Evolutionary conservation across 139 green algal species (phyloP).

Genomic region (Asterochloris sp.): DNA sequence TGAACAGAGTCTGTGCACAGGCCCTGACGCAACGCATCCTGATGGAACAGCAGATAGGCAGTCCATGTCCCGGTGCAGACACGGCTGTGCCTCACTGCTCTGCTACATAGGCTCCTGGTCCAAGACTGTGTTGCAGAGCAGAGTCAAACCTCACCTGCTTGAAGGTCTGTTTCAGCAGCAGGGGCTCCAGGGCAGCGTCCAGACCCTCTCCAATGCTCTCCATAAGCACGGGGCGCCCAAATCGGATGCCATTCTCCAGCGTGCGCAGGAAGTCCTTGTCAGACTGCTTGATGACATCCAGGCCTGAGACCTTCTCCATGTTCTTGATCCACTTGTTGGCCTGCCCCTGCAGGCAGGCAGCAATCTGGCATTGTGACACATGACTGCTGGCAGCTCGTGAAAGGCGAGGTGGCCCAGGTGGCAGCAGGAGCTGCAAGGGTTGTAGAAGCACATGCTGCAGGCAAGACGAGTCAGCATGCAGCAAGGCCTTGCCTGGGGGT

Average conservation of each 20-base stretch:
- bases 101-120: too few relatives aligned
- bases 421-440: neutral
- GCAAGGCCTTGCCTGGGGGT: conserved; percentile 11
- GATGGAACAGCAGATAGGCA: too few relatives aligned
- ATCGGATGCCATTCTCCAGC: conserved; percentile 14
- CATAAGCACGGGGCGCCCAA: conserved; percentile 8
- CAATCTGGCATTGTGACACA: neutral
- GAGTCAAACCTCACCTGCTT: neutral
- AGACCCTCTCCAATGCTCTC: conserved; percentile 15
- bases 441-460: neutral
- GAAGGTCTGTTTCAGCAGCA: conserved; percentile 20
- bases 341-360: conserved; percentile 21
- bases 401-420: neutral
- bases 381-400: too few relatives aligned
- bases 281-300: conserved; percentile 11
- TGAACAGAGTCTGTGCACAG: neutral
- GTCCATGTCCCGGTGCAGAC: too few relatives aligned
- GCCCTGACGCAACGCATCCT: too few relatives aligned
- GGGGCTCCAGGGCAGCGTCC: conserved; percentile 10
- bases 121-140: too few relatives aligned
- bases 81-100: too few relatives aligned
- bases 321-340: conserved; percentile 17
- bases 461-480: too few relatives aligned
- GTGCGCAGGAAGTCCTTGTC: conserved; percentile 10
- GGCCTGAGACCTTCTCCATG: conserved; percentile 5